Percentiles rank a stretch among this genome's conserved stretches.
These are phyloP conservation scores for Raffaelea ambrosiae DNA, from an alignment of 2,329 filamentous ascomycete species.

Conservation along the genomic window DNA sequence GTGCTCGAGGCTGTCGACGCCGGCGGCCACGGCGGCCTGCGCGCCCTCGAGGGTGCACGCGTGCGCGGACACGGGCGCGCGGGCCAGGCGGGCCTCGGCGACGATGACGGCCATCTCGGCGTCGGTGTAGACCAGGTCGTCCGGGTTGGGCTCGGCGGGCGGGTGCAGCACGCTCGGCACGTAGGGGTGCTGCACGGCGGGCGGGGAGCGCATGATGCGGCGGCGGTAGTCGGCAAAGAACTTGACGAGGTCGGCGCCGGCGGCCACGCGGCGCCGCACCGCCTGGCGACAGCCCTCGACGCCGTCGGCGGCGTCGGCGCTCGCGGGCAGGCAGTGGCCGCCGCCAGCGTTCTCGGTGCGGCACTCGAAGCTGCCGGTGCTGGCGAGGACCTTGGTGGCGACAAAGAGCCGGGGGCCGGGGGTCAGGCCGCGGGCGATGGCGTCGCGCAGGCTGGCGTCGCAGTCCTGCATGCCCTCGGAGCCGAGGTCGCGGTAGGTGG, in stretches of 20 bases:
- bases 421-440: conserved; percentile 43
- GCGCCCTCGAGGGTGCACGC: conserved; percentile 31
- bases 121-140: conserved; percentile 34
- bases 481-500: conserved; percentile 45
- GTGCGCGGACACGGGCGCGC: conserved; percentile 34
- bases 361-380: conserved; percentile 40
- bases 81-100: conserved; percentile 31
- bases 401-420: conserved; percentile 49
- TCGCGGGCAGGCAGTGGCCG: conserved; percentile 23
- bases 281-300: conserved; percentile 34
- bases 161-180: conserved; percentile 22
- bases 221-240: conserved; percentile 44
- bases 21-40: conserved; percentile 35
- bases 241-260: conserved; percentile 42
- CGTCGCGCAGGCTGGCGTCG: conserved; percentile 43
- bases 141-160: conserved; percentile 29
- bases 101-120: conserved; percentile 43
- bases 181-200: conserved; percentile 19
- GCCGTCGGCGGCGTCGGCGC: conserved; percentile 38
- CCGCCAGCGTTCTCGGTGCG: conserved; percentile 35
- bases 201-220: conserved; percentile 33
- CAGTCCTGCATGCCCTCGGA: conserved; percentile 41
- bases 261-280: conserved; percentile 35
- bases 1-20: conserved; percentile 39
- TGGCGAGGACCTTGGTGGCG: conserved; percentile 41